phyloP scores from a whole-genome alignment of 306 rosid genomes.

The Malus sieversii region DNA sequence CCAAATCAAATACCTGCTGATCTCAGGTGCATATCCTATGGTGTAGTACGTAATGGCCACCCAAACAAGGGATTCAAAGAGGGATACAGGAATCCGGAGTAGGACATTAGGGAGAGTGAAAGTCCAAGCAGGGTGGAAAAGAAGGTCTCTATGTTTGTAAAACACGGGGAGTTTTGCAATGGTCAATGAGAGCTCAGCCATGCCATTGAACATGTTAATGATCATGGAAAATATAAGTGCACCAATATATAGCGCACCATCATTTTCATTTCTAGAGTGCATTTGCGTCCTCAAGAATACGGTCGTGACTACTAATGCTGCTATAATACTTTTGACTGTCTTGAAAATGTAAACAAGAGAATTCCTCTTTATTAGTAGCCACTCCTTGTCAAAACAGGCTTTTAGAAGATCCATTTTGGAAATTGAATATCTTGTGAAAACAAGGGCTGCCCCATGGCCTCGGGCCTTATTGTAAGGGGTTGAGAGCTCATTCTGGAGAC shows the following conservation, averaged over 20 bases:
- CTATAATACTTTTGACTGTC: slow-evolving; percentile 36
- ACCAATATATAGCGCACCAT: slow-evolving; percentile 57
- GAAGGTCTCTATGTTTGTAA: slow-evolving; percentile 85
- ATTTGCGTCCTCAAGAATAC: slow-evolving; percentile 56
- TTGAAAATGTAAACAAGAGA: slow-evolving; percentile 65
- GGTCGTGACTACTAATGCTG: slow-evolving; percentile 42
- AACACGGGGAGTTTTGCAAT: slow-evolving; percentile 75
- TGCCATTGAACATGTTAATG: slow-evolving; percentile 72
- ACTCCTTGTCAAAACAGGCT: slow-evolving; percentile 73
- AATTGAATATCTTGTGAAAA: slow-evolving; percentile 40
- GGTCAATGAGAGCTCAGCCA: slow-evolving; percentile 59
- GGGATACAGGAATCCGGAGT: slow-evolving; percentile 54
- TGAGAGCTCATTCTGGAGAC: slow-evolving; percentile 37
- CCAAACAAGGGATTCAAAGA: slow-evolving; percentile 58
- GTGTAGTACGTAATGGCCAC: slow-evolving; percentile 40
- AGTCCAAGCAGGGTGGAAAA: slow-evolving; percentile 88
- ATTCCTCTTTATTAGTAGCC: slow-evolving; percentile 61
- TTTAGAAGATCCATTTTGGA: slow-evolving; percentile 42
- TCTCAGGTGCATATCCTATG: slow-evolving; percentile 48
- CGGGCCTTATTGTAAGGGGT: slow-evolving; percentile 45
- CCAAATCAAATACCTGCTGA: slow-evolving; percentile 30
- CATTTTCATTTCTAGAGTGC: slow-evolving; percentile 47
- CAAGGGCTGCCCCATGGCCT: slow-evolving; percentile 68
- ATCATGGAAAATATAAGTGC: slow-evolving; percentile 54
- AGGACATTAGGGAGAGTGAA: slow-evolving; percentile 63